Percentiles rank a stretch among this genome's conserved stretches.
Evolutionary conservation across 805 yeast genomes (phyloP).

Genomic region (Metschnikowia arizonensis): DNA sequence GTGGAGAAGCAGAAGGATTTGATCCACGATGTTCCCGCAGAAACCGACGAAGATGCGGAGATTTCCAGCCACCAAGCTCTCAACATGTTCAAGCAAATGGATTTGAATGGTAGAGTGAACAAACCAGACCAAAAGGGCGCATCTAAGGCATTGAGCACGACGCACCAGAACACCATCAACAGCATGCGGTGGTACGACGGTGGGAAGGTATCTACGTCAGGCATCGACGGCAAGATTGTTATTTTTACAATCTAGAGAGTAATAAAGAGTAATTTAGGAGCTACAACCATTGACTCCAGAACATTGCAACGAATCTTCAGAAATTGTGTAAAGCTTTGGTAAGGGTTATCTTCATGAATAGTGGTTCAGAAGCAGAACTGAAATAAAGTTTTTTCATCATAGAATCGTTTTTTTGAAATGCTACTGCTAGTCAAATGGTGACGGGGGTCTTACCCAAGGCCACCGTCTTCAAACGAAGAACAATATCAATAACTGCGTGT

Average conservation of each 20-base stretch:
- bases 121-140: conserved; percentile 30
- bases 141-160: conserved; percentile 53
- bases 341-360: conserved; percentile 65
- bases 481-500: not conserved
- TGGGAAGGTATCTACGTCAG: conserved; percentile 58
- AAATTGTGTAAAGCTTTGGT: conserved; percentile 49
- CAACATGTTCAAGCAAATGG: conserved; percentile 93
- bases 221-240: conserved; percentile 90
- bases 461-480: conserved; percentile 8
- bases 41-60: conserved; percentile 47
- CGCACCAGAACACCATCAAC: conserved; percentile 88
- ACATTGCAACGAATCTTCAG: conserved; percentile 28
- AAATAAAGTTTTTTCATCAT: conserved; percentile 64
- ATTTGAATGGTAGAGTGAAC: conserved; percentile 79
- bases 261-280: too few relatives aligned
- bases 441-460: conserved; percentile 17
- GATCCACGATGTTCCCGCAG: conserved; percentile 44
- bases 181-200: conserved; percentile 49
- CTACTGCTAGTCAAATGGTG: conserved; percentile 9
- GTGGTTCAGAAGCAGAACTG: conserved; percentile 98
- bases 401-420: conserved; percentile 20
- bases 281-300: not conserved
- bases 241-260: conserved; percentile 42
- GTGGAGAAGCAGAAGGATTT: conserved; percentile 48
- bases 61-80: conserved; percentile 72